phyloP scores from a whole-genome alignment of 1,139 yeast genomes.

The Entelexis sorbosivorans region DNA sequence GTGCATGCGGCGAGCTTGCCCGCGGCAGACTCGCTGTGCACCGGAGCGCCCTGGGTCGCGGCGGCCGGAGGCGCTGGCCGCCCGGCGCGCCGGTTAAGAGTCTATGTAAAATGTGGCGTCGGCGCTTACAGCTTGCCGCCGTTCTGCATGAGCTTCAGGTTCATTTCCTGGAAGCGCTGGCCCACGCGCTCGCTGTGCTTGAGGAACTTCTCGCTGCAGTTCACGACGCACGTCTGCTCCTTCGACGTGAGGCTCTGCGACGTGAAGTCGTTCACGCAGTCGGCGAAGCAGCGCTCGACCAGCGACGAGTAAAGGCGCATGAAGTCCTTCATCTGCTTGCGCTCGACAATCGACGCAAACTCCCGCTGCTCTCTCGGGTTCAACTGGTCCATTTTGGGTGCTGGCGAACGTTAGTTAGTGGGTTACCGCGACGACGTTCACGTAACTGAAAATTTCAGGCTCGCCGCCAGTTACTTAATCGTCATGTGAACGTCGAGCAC shows the following conservation, averaged over 20 bases:
- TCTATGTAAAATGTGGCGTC: slow-evolving; percentile 4
- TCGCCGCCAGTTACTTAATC: slow-evolving; percentile 1
- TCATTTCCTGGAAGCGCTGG: slow-evolving; percentile 97
- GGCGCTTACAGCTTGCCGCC: slow-evolving; percentile 17
- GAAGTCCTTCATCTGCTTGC: slow-evolving; percentile 97
- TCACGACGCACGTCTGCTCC: slow-evolving; percentile 75
- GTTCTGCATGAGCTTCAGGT: slow-evolving; percentile 30
- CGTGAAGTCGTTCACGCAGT: slow-evolving; percentile 96
- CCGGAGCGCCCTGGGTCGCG: not conserved
- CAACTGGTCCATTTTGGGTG: slow-evolving; percentile 33
- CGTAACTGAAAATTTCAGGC: slow-evolving; percentile 4
- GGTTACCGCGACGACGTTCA: not conserved
- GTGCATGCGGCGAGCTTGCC: no score
- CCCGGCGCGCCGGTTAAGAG: not conserved
- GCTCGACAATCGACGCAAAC: slow-evolving; percentile 88
- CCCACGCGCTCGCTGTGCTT: slow-evolving; percentile 98
- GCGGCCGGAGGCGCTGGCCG: not conserved
- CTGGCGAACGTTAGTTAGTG: not conserved
- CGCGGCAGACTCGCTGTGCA: not conserved
- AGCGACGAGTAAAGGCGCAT: slow-evolving; percentile 90
- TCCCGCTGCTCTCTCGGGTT: slow-evolving; percentile 91
- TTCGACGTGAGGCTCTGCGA: slow-evolving; percentile 73
- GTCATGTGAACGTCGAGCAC: not conserved
- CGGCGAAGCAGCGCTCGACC: slow-evolving; percentile 92
- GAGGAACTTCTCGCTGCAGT: slow-evolving; percentile 94